Evolutionary conservation across 208 protist species (phyloP).

Genomic region (Porcisia deanei): DNA sequence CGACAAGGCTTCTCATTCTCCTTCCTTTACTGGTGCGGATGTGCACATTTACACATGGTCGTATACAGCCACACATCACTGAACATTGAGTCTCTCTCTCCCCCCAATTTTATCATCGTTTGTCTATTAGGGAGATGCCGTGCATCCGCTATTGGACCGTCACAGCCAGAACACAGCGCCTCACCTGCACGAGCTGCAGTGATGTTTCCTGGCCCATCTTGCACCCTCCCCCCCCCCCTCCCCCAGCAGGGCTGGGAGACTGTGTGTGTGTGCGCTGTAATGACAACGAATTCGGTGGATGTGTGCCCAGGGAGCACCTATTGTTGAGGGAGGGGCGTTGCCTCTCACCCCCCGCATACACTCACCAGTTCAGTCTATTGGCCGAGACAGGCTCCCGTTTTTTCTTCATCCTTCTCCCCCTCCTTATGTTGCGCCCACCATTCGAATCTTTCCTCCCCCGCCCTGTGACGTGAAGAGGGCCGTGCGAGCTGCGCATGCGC

Average conservation of each 20-base stretch:
- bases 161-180: background rate
- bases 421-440: background rate
- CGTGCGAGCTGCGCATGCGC: background rate
- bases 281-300: background rate
- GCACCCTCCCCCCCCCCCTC: background rate
- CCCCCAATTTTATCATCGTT: background rate
- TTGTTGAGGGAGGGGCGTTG: no score
- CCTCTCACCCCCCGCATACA: background rate
- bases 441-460: background rate
- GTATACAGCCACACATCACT: background rate
- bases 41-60: background rate
- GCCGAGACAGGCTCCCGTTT: background rate
- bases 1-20: background rate
- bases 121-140: background rate
- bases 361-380: background rate
- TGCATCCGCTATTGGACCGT: background rate
- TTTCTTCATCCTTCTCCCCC: background rate
- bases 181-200: background rate
- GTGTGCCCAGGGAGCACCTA: background rate
- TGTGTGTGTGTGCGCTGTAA: background rate
- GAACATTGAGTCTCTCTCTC: background rate
- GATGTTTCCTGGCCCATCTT: background rate
- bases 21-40: background rate
- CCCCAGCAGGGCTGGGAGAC: background rate
- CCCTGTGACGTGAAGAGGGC: background rate